A percentile compares a stretch with the other conserved stretches of the same genome.
Evolutionary conservation across 495 filamentous ascomycete genomes (phyloP).

Genomic region (Cenococcum geophilum): DNA sequence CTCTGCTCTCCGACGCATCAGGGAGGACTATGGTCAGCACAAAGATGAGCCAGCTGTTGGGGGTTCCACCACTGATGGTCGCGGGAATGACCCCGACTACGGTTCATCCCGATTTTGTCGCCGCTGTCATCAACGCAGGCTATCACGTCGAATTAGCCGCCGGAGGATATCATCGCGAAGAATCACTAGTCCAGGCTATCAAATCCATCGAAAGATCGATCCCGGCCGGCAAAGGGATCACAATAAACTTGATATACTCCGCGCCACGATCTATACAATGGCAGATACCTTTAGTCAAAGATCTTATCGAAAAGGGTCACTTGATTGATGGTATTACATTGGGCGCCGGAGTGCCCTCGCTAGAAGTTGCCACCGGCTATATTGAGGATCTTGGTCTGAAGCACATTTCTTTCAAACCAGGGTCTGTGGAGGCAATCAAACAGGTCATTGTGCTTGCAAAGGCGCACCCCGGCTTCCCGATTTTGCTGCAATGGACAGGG

Average conservation of each 20-base stretch:
- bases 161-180: slow-evolving; percentile 90
- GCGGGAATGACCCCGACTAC: slow-evolving; percentile 95
- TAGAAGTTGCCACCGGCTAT: slow-evolving; percentile 90
- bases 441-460: slow-evolving; percentile 87
- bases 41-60: slow-evolving; percentile 90
- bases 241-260: slow-evolving; percentile 92
- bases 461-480: slow-evolving; percentile 80
- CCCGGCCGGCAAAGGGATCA: slow-evolving; percentile 89
- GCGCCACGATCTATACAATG: slow-evolving; percentile 95
- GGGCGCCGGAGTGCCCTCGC: slow-evolving; percentile 86
- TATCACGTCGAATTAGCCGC: slow-evolving; percentile 88
- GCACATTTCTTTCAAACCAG: slow-evolving; percentile 93
- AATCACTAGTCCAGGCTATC: slow-evolving; percentile 81
- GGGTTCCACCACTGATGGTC: slow-evolving; percentile 84
- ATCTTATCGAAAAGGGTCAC: slow-evolving; percentile 77
- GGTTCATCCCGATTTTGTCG: slow-evolving; percentile 90
- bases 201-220: slow-evolving; percentile 83
- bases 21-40: slow-evolving; percentile 91
- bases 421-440: slow-evolving; percentile 82
- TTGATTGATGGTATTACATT: slow-evolving; percentile 94
- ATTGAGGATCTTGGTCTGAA: slow-evolving; percentile 90
- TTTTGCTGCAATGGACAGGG: slow-evolving; percentile 92
- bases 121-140: slow-evolving; percentile 88
- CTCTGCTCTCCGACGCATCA: slow-evolving; percentile 73
- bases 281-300: slow-evolving; percentile 88